A percentile compares a stretch with the other conserved stretches of the same genome.
phyloP scores from a whole-genome alignment of 768 basidiomycete genomes.

The Boletus subcaerulescens region DNA sequence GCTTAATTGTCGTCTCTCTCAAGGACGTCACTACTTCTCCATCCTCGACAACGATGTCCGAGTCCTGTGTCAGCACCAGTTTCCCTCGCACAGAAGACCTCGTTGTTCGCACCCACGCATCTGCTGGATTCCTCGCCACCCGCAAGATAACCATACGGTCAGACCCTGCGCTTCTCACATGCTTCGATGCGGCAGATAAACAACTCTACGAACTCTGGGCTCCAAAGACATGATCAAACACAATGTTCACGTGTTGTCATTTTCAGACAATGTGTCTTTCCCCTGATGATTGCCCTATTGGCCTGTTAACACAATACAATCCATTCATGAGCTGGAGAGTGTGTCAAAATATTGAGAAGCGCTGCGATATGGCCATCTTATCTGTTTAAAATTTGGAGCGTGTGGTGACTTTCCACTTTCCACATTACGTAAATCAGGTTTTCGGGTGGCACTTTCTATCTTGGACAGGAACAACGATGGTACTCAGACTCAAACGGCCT shows the following conservation, averaged over 20 bases:
- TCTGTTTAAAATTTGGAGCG: too few species aligned
- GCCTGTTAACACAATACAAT: neutral
- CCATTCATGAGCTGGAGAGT: neutral
- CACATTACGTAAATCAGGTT: conserved; percentile 20
- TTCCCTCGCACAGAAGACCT: conserved; percentile 19
- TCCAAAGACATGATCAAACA: conserved; percentile 33
- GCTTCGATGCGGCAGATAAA: conserved; percentile 73
- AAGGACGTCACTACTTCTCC: conserved; percentile 23
- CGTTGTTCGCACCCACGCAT: conserved; percentile 16
- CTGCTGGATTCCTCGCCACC: conserved; percentile 25
- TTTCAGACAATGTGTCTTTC: neutral
- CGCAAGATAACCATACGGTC: conserved; percentile 51
- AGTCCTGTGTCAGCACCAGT: conserved; percentile 21
- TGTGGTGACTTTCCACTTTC: too few species aligned
- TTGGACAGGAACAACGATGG: conserved; percentile 29
- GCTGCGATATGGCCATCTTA: too few species aligned
- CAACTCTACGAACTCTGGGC: conserved; percentile 80
- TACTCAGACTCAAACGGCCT: conserved; percentile 42
- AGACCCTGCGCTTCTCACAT: conserved; percentile 65
- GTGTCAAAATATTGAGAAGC: neutral
- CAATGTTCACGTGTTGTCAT: neutral
- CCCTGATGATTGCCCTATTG: too few species aligned
- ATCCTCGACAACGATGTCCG: conserved; percentile 33
- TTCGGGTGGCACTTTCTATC: neutral
- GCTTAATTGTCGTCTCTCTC: neutral